Base-by-base conservation (phyloP, 345 rosid species). In the Rhizophora mangle region DNA sequence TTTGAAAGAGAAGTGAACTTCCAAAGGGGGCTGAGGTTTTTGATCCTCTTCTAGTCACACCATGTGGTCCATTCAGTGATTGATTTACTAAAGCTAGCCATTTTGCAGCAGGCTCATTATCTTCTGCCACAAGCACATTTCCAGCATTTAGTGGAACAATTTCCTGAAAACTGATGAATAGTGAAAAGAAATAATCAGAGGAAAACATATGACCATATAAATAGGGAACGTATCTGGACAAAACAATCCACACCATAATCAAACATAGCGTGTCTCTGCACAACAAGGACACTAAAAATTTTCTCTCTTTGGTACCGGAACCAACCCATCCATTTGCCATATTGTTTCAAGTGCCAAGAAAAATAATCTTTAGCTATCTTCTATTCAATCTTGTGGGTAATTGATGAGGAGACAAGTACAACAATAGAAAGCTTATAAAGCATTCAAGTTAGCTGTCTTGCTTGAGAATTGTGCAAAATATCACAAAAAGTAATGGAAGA, bases 141-240 rank as follows among this genome's bases (percentile, higher is more conserved):
- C 99, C 99, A 57, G 99, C 99, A 79, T 92, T 95, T 75, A 95
- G 71, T 10, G 99, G 99, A 68, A 95, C 99, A 60, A 90, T 92
- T 86, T 95, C 99, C 84, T 95, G 99, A 84, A 95, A 95, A 68
- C 99, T 95, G 76, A 53, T 27, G 13, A 54, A 62, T 55, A 32
- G n/a, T n/a, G 13, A 59, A 19, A 55, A 18, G 8, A 32, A 58
- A 31, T 5, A 63, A 29, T 59, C 9, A 57, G 73, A 39, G 6
- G 53, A 36, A 64, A 58, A 49, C 11, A 56, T 60, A 43, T 58
- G 32, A 47, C 15, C 16, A 31, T 30, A 39, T 20, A 15, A 29
- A 32, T 68, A 11, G 7, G 16, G 58, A 21, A 47, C 19, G 20
- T 21, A 31, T 24, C 6, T 56, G 24, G 6, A 70, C 37, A 53